phyloP scores from a whole-genome alignment of 1,284 basidiomycete species.

The Somion occarium region DNA sequence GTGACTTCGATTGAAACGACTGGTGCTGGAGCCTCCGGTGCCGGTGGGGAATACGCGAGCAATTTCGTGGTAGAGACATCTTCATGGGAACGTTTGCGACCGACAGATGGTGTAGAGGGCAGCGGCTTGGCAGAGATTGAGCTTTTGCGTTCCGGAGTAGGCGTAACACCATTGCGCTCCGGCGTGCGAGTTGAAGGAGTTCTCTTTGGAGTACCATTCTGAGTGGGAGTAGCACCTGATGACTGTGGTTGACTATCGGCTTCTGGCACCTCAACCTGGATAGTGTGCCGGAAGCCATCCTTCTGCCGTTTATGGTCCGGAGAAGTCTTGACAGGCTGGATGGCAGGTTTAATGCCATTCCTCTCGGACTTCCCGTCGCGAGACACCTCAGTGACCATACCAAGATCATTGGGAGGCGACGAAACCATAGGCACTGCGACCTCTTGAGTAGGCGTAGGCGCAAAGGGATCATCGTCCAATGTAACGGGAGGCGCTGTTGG shows the following conservation, averaged over 20 bases:
- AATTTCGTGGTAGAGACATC: conserved; percentile 8
- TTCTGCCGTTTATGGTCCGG: conserved; percentile 37
- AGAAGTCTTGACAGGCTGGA: conserved; percentile 27
- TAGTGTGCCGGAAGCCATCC: conserved; percentile 70
- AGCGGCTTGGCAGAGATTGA: conserved; percentile 13
- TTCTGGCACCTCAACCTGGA: conserved; percentile 85
- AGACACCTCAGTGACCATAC: conserved; percentile 10
- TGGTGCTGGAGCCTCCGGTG: conserved; percentile 24
- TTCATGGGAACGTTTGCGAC: conserved; percentile 8
- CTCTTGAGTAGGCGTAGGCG: conserved; percentile 10
- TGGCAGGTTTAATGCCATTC: conserved; percentile 15
- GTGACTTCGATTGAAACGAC: conserved; percentile 43
- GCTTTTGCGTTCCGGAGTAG: conserved; percentile 7
- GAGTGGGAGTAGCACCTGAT: conserved; percentile 20
- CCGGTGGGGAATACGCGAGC: background rate
- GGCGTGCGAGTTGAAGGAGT: conserved; percentile 26
- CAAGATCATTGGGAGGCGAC: conserved; percentile 8
- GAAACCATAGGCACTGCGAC: conserved; percentile 7
- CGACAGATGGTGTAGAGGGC: conserved; percentile 19
- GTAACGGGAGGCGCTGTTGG: conserved; percentile 33
- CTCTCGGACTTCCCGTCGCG: conserved; percentile 15
- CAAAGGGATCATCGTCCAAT: conserved; percentile 50
- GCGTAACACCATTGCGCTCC: conserved; percentile 2
- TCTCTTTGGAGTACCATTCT: conserved; percentile 9
- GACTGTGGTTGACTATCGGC: conserved; percentile 26